Evolutionary conservation across 768 basidiomycete species (phyloP), one percentile per base, ranked within the genome.

Genomic region (Phallus indusiatus): DNA sequence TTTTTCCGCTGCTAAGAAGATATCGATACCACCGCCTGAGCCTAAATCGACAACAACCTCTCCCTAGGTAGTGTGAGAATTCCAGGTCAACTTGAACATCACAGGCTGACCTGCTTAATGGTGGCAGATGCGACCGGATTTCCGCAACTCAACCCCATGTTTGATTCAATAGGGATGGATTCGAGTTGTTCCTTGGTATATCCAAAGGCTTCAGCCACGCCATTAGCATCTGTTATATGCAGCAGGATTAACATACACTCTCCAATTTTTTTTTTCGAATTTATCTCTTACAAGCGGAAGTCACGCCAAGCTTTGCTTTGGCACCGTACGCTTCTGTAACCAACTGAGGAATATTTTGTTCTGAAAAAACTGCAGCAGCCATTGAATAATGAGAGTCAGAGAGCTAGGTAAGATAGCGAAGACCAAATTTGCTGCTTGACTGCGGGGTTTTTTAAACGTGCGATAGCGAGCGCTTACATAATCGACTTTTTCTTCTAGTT

Each of bases 41-140:
- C 82, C 83, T 7, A 85, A 72, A 65, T 84, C 79, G 1, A 85
- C 65, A 3, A 83, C 76, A 0, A 66, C 71, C 68, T 84, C 82
- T 49, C 82, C 82, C 81, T 82, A 60, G 17, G 11, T 18, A 33
- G n/a, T n/a, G 12, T 36, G 28, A n/a, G 51, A n/a, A 35, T 2
- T 51, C 28, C 20, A 5, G 16, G n/a, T 33, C n/a, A 22, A 21
- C 21, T 51, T 56, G 17, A 14, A 58, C 9, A 47, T 28, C 12
- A 54, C 6, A n/a, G n/a, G 51, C 66, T 0, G 54, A 79, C 82
- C 64, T 75, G 68, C 66, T 75, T 77, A 54, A 83, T 67, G 37
- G 67, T 73, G 0, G 81, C 81, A 8, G 68, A 62, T 8, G 71
- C 75, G 1, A 78, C 70, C 1, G 81, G 81, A 63, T 78, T 82